Evolutionary conservation across 495 filamentous ascomycete genomes (phyloP), one percentile per base, ranked within the genome.

Genomic region (Tetracladium marchalianum): DNA sequence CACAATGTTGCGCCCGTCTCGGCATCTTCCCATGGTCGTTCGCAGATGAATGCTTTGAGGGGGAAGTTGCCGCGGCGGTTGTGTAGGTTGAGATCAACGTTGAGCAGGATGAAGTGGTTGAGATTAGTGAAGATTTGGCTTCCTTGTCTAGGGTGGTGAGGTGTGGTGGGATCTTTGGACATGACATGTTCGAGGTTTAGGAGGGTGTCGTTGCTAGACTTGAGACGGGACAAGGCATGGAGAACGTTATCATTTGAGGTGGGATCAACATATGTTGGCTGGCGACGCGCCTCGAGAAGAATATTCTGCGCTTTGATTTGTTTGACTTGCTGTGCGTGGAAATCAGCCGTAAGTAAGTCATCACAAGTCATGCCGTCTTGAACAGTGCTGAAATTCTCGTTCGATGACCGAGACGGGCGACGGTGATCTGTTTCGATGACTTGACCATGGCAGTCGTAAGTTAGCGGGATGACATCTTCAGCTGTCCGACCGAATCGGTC

Each of bases 1-100:
- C 43, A 52, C 45, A 56, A 45, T 8, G 53, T 56, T 6, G 53
- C 53, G 12, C 53, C 53, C 2, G 53, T 56, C 17, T 56, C 53
- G 1, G 33, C 13, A 5, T 17, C 15, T 13, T 39, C 41, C 18
- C 8, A 16, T 10, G 44, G 41, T 12, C 47, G 27, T 2, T 56
- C 31, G 11, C 41, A 13, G n/a, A 51, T 46, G 35, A 52, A 52
- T n/a, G 45, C 36, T 2, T 18, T 31, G 18, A 56, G 39, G 8
- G 53, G 53, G 7, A 18, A 22, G 5, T 49, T 16, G 1, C 40
- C 41, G 0, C 52, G 34, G n/a, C 37, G 42, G 31, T 56, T 56
- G 5, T 41, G 49, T 11, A 49, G 53, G 32, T 56, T 56, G 43
- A 56, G 48, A 17, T 56, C 49, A 11, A 52, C 33, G 24, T 36